A percentile compares a stretch with the other conserved stretches of the same genome.
Evolutionary conservation across 78 protist genomes (phyloP).

Genomic region (Pigoraptor vietnamica): DNA sequence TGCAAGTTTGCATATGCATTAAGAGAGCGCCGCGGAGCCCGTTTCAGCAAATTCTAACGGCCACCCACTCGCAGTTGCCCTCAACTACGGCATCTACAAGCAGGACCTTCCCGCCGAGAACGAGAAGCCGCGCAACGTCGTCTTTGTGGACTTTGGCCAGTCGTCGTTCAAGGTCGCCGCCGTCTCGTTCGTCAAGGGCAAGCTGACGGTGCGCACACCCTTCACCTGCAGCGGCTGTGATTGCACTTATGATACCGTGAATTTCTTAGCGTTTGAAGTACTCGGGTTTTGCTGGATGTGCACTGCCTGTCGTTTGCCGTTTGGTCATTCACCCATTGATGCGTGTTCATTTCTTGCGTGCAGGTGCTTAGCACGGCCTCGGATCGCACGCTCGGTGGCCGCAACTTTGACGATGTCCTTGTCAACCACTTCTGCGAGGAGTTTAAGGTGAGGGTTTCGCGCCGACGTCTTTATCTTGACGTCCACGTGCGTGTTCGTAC

Average conservation of each 20-base stretch:
- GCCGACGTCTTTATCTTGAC: background rate
- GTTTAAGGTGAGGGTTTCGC: constrained; percentile 17
- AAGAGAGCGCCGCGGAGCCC: too few relatives aligned
- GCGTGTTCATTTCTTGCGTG: too few relatives aligned
- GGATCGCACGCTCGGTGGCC: constrained; percentile 72
- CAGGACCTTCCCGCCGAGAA: constrained; percentile 60
- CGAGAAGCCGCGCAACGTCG: constrained; percentile 47
- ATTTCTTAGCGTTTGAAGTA: too few relatives aligned
- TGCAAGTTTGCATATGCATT: too few relatives aligned
- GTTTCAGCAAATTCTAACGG: background rate
- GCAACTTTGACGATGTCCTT: constrained; percentile 61
- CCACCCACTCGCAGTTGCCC: constrained; percentile 71
- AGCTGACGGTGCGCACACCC: background rate
- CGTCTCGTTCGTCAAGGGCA: constrained; percentile 45
- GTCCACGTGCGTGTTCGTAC: background rate
- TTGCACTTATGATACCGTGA: too few relatives aligned
- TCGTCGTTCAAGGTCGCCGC: constrained; percentile 50
- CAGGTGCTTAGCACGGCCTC: constrained; percentile 53
- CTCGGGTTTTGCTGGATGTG: too few relatives aligned
- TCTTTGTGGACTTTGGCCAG: constrained; percentile 86
- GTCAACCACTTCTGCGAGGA: constrained; percentile 49
- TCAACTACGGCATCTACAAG: constrained; percentile 85
- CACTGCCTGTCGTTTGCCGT: background rate
- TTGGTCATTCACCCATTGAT: too few relatives aligned
- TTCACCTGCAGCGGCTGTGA: too few relatives aligned